phyloP scores from a whole-genome alignment of 1,139 yeast genomes.

The Taphrina betulina region DNA sequence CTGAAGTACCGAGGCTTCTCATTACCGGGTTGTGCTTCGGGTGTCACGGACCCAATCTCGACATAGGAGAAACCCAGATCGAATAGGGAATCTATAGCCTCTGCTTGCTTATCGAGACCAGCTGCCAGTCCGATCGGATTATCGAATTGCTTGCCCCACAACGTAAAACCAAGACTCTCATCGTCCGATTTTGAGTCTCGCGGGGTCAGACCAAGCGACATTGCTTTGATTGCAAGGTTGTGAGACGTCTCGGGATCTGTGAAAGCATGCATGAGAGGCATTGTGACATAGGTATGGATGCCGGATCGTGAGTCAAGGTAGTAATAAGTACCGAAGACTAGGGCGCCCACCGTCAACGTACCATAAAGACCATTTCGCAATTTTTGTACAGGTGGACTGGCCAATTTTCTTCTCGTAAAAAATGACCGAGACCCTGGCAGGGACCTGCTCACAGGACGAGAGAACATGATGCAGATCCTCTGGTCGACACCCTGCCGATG shows the following conservation, averaged over 20 bases:
- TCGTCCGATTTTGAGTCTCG: slow-evolving; percentile 54
- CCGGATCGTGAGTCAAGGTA: slow-evolving; percentile 76
- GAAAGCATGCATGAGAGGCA: slow-evolving; percentile 70
- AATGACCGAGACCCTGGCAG: slow-evolving; percentile 15
- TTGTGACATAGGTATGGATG: slow-evolving; percentile 71
- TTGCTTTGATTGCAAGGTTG: slow-evolving; percentile 63
- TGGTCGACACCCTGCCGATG: no score
- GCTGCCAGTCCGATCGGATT: slow-evolving; percentile 94
- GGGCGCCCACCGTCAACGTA: slow-evolving; percentile 42
- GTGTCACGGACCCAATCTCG: slow-evolving; percentile 92
- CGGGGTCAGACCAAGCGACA: slow-evolving; percentile 70
- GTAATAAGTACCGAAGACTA: slow-evolving; percentile 51
- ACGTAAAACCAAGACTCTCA: slow-evolving; percentile 57
- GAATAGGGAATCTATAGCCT: slow-evolving; percentile 81
- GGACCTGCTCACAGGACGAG: not conserved
- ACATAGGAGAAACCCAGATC: slow-evolving; percentile 82
- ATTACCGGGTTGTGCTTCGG: slow-evolving; percentile 81
- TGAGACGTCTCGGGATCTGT: slow-evolving; percentile 88
- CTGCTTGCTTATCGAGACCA: slow-evolving; percentile 92
- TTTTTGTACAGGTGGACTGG: slow-evolving; percentile 3
- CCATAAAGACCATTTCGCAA: slow-evolving; percentile 36
- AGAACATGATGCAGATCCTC: not conserved
- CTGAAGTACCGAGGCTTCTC: slow-evolving; percentile 89
- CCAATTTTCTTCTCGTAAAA: slow-evolving; percentile 20
- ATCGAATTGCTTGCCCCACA: slow-evolving; percentile 61